Evolutionary conservation across 2,329 filamentous ascomycete genomes (phyloP).

Genomic region (Aureobasidium mangrovei): DNA sequence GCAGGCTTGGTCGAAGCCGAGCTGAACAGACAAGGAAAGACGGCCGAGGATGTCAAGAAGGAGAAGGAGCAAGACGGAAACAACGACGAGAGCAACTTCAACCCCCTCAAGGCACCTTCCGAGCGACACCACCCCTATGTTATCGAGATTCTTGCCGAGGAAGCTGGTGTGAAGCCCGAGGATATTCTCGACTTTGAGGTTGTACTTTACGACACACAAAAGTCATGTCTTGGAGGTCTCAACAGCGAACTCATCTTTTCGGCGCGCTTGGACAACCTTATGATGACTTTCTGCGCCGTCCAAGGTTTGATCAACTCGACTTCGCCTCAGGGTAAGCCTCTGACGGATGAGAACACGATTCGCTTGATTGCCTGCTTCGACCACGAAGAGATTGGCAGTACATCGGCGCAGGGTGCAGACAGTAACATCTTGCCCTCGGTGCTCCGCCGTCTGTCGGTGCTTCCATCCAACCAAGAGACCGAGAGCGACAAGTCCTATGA

Average conservation of each 20-base stretch:
- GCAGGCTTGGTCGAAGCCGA: slow-evolving; percentile 79
- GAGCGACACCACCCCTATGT: slow-evolving; percentile 86
- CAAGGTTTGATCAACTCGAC: slow-evolving; percentile 73
- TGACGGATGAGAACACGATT: slow-evolving; percentile 71
- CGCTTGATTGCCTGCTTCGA: slow-evolving; percentile 93
- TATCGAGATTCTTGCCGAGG: slow-evolving; percentile 72
- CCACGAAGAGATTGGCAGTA: slow-evolving; percentile 93
- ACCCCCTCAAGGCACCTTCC: slow-evolving; percentile 65
- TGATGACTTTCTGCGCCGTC: slow-evolving; percentile 91
- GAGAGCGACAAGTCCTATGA: slow-evolving; percentile 59
- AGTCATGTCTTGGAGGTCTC: slow-evolving; percentile 78
- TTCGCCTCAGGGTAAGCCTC: slow-evolving; percentile 43
- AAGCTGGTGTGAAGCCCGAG: slow-evolving; percentile 60
- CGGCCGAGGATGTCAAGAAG: slow-evolving; percentile 40
- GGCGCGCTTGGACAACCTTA: slow-evolving; percentile 87
- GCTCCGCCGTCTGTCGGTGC: slow-evolving; percentile 73
- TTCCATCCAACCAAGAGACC: slow-evolving; percentile 52
- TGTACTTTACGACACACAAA: slow-evolving; percentile 93
- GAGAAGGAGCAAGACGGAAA: slow-evolving; percentile 30
- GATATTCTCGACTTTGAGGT: slow-evolving; percentile 90
- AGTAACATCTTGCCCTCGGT: slow-evolving; percentile 85
- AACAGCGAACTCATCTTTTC: slow-evolving; percentile 95
- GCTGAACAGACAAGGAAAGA: slow-evolving; percentile 64
- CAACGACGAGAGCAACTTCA: slow-evolving; percentile 54
- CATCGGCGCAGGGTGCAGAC: slow-evolving; percentile 85